Evolutionary conservation across 1,284 basidiomycete genomes (phyloP), one percentile per base, ranked within the genome.

Genomic region (Coniferiporia sulphurascens): DNA sequence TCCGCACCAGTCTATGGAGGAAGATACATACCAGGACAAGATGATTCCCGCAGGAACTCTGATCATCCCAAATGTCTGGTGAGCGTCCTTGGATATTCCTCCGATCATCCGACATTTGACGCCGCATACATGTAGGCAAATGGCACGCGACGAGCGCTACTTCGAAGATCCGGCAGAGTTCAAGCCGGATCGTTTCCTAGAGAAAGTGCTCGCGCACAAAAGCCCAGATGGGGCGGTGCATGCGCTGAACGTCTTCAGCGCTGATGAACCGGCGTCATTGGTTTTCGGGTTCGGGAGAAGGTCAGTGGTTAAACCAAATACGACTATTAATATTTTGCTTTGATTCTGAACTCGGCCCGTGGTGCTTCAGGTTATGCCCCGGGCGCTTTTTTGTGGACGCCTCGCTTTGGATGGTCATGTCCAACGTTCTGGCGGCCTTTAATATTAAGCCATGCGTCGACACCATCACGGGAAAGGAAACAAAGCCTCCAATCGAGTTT

Each of bases 391-490:
- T 68, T 34, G 63, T 63, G 10, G 52, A 60, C 38, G 43, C 61
- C 17, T 46, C 54, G 7, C 22, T 65, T 9, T 68, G 62, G 63
- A 27, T 67, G 38, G 45, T 57, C 12, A 62, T 68, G 17, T 65
- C 65, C 21, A 62, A 50, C 53, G 55, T 67, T 10, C 56, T 68
- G 8, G 65, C 66, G 1, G 60, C 52, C 1, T 68, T 67, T 51
- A 57, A 64, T 44, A 66, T 68, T 51, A 21, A 22, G 32, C 53
- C 61, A 21, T 35, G 35, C 4, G 12, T 59, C 17, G 51, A 59
- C 41, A 46, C 58, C 17, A 36, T 13, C 46, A 45, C 34, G 3
- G 60, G 60, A 10, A 22, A 27, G 19, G 45, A 51, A 38, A 19
- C 15, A 27, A 48, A 50, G 17, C 61, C 57, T 7, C 32, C 34